These are phyloP conservation scores for Isatis tinctoria DNA, from an alignment of 345 rosid species.

Conservation along the genomic window DNA sequence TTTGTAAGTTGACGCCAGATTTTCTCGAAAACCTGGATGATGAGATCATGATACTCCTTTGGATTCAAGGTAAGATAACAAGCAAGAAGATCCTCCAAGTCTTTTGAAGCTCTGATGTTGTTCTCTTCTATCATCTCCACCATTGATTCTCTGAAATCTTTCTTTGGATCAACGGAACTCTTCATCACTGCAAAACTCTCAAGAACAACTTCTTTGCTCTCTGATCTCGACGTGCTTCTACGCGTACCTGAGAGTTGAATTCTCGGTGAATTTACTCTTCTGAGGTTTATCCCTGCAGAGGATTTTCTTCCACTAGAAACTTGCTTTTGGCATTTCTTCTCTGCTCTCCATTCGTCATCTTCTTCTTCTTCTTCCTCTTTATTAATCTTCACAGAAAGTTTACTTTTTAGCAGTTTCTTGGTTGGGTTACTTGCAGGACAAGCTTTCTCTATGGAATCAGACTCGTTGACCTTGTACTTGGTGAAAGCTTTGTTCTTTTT, in stretches of 20 bases:
- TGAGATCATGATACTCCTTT: conserved; percentile 59
- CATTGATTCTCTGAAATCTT: conserved; percentile 87
- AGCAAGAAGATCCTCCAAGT: conserved; percentile 85
- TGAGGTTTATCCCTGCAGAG: conserved; percentile 45
- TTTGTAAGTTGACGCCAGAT: conserved; percentile 50
- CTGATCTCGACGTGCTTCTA: conserved; percentile 35
- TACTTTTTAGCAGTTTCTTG: neutral
- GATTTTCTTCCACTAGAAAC: conserved; percentile 36
- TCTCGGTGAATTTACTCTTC: conserved; percentile 55
- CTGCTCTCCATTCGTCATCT: neutral
- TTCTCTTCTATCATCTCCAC: conserved; percentile 85
- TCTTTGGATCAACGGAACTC: conserved; percentile 66
- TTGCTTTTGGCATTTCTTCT: conserved; percentile 11
- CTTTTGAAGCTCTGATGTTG: conserved; percentile 56
- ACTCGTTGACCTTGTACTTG: conserved; percentile 28
- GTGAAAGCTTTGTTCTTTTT: conserved; percentile 24
- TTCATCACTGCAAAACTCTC: conserved; percentile 65
- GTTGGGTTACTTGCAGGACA: conserved; percentile 11
- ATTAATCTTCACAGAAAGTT: conserved; percentile 16
- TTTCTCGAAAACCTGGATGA: conserved; percentile 74
- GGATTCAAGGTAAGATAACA: conserved; percentile 75
- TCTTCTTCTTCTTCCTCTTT: conserved; percentile 19
- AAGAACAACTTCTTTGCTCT: conserved; percentile 33
- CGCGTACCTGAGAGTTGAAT: conserved; percentile 33
- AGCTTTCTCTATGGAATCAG: conserved; percentile 22